These are phyloP conservation scores for Tylopilus subfusipes DNA, from an alignment of 768 basidiomycete species.

Conservation along the genomic window DNA sequence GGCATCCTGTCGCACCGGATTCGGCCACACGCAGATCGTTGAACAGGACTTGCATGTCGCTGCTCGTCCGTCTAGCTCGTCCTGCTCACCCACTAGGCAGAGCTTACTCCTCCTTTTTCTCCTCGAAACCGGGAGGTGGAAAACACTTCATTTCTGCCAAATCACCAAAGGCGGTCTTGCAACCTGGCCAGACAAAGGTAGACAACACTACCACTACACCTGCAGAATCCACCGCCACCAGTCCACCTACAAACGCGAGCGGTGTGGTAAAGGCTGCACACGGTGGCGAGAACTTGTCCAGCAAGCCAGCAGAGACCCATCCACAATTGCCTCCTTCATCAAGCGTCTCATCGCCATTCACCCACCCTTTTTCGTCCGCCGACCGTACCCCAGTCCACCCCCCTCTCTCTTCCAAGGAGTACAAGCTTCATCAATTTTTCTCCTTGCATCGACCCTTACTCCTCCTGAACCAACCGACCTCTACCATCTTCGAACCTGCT, in stretches of 20 bases:
- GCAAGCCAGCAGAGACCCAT: constrained; percentile 22
- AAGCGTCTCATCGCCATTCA: constrained; percentile 15
- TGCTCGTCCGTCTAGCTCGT: constrained; percentile 48
- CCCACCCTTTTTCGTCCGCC: constrained; percentile 5
- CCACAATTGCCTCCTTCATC: constrained; percentile 18
- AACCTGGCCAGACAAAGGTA: constrained; percentile 36
- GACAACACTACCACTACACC: constrained; percentile 39
- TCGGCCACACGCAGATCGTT: too few species aligned
- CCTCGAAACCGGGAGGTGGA: constrained; percentile 70
- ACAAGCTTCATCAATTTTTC: constrained; percentile 83
- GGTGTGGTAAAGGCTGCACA: constrained; percentile 14
- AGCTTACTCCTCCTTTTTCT: constrained; percentile 76
- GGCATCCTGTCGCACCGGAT: too few species aligned
- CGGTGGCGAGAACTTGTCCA: constrained; percentile 28
- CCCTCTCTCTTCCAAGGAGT: constrained; percentile 58
- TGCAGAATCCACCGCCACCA: constrained; percentile 24
- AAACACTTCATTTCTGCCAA: constrained; percentile 76
- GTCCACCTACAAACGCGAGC: constrained; percentile 13
- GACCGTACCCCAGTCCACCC: constrained; percentile 43
- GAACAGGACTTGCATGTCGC: constrained; percentile 42
- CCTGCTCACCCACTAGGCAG: constrained; percentile 48
- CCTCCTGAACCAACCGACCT: constrained; percentile 58
- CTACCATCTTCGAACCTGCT: constrained; percentile 47
- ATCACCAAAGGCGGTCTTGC: constrained; percentile 47
- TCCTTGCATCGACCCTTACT: constrained; percentile 77